These are phyloP conservation scores for Fusarium musae DNA, from an alignment of 2,329 filamentous ascomycete species.

Conservation along the genomic window DNA sequence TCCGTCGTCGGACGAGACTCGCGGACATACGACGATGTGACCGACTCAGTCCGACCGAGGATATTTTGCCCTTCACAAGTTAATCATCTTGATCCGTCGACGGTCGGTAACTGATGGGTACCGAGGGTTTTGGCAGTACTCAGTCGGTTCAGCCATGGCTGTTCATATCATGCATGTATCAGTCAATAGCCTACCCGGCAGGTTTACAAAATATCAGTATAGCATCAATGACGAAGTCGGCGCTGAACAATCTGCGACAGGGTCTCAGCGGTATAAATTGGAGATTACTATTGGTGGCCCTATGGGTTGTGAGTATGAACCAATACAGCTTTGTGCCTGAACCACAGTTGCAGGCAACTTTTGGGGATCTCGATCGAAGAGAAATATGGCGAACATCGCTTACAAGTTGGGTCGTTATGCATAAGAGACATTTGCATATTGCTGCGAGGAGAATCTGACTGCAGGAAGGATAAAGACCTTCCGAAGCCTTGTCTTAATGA, in stretches of 20 bases:
- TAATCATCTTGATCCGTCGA: not conserved
- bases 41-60: slow-evolving; percentile 37
- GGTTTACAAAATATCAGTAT: not conserved
- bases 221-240: slow-evolving; percentile 23
- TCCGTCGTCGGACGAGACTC: slow-evolving; percentile 13
- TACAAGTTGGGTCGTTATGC: not conserved
- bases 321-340: slow-evolving; percentile 5
- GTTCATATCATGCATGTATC: not conserved
- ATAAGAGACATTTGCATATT: not conserved
- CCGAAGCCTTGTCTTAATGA: not conserved
- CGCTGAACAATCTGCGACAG: not conserved
- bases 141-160: not conserved
- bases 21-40: slow-evolving; percentile 37
- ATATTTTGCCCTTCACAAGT: not conserved
- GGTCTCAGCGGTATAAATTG: not conserved
- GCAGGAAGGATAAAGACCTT: not conserved
- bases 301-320: not conserved
- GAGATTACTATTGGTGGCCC: not conserved
- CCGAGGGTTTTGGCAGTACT: not conserved
- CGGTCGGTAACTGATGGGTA: slow-evolving; percentile 19
- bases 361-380: slow-evolving; percentile 11
- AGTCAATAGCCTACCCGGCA: not conserved
- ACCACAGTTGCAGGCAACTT: not conserved
- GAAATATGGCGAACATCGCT: slow-evolving; percentile 10
- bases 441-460: not conserved